phyloP scores from a whole-genome alignment of 1,284 basidiomycete species.

The Ustilago crameri region DNA sequence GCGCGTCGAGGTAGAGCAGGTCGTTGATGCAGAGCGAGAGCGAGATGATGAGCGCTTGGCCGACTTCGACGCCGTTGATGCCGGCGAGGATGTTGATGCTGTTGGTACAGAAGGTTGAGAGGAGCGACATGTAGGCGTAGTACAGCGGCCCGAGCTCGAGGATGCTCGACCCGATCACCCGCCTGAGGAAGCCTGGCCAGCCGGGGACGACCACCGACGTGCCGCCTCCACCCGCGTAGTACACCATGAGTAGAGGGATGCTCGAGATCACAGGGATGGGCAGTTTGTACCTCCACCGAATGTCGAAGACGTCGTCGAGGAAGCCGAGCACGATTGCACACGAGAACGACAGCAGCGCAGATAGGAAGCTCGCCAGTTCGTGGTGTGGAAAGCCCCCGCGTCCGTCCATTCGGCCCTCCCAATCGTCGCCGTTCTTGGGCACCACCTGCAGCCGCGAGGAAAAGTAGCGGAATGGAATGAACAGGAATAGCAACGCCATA shows the following conservation, averaged over 20 bases:
- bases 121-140: conserved; percentile 93
- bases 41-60: conserved; percentile 91
- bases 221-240: conserved; percentile 91
- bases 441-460: conserved; percentile 28
- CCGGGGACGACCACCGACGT: conserved; percentile 92
- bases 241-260: conserved; percentile 93
- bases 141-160: conserved; percentile 96
- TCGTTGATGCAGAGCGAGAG: conserved; percentile 91
- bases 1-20: conserved; percentile 75
- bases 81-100: conserved; percentile 99
- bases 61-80: conserved; percentile 91
- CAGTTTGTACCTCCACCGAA: conserved; percentile 97
- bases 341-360: conserved; percentile 86
- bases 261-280: conserved; percentile 94
- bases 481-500: conserved; percentile 76
- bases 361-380: conserved; percentile 91
- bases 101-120: conserved; percentile 97
- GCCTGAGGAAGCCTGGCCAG: conserved; percentile 61
- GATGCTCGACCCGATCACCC: conserved; percentile 74
- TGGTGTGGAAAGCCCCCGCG: conserved; percentile 82
- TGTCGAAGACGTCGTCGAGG: conserved; percentile 97
- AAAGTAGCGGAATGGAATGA: conserved; percentile 67
- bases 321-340: conserved; percentile 95
- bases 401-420: conserved; percentile 56
- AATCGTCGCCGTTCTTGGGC: conserved; percentile 28